Conservation (phyloP, 345 rosid species). For the Bruguiera parviflora region DNA sequence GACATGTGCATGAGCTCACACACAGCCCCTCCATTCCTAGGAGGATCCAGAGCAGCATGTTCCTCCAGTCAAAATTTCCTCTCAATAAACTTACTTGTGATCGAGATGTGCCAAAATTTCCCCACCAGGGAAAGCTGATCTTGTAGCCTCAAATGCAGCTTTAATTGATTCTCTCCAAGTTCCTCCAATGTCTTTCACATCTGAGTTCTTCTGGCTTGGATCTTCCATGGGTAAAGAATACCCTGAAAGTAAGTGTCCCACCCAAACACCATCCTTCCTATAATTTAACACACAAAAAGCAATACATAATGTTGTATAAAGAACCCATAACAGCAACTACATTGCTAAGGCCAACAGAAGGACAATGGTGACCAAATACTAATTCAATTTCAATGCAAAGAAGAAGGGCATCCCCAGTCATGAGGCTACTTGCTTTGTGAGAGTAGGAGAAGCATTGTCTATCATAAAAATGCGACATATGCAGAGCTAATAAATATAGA, state of each 20-base stretch:
- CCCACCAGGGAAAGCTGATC: constrained; percentile 75
- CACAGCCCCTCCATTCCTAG: background rate
- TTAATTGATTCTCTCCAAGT: constrained; percentile 76
- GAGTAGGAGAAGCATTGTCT: too few species aligned
- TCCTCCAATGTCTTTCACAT: constrained; percentile 50
- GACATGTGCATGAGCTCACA: background rate
- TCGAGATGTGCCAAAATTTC: constrained; percentile 88
- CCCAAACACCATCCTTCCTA: constrained; percentile 89
- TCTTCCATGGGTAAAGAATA: constrained; percentile 89
- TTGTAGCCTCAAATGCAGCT: constrained; percentile 80
- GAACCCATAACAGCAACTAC: background rate
- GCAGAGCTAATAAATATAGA: too few species aligned
- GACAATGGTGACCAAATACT: too few species aligned
- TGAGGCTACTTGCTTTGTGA: too few species aligned
- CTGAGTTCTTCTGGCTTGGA: constrained; percentile 40
- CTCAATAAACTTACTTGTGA: constrained; percentile 60
- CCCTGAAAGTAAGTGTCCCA: constrained; percentile 81
- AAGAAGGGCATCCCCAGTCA: too few species aligned
- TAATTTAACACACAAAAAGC: background rate
- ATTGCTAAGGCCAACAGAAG: too few species aligned
- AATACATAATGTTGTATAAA: background rate
- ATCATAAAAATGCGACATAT: too few species aligned
- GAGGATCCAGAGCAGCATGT: background rate
- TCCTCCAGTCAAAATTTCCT: background rate
- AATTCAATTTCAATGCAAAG: too few species aligned